phyloP scores from a whole-genome alignment of 2,329 filamentous ascomycete species.

The Trichoderma simmonsii region DNA sequence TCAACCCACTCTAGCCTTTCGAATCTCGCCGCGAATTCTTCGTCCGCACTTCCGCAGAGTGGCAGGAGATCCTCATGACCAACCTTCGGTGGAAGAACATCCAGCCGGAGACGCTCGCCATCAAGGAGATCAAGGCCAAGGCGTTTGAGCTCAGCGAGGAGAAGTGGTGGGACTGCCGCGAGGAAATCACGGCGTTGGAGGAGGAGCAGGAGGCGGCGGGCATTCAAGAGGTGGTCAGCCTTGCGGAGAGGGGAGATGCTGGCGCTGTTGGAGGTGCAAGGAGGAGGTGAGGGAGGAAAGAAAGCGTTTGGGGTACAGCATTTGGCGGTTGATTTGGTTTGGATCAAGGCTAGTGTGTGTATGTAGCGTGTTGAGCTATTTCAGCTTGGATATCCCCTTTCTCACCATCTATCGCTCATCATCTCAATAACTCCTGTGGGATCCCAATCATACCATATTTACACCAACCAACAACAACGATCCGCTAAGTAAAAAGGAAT shows the following conservation, averaged over 20 bases:
- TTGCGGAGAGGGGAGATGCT: constrained; percentile 68
- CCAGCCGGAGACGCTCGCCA: constrained; percentile 62
- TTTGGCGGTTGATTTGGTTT: neutral
- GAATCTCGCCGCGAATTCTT: constrained; percentile 92
- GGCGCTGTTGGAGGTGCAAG: constrained; percentile 36
- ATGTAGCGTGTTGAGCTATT: neutral
- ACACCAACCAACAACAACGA: neutral
- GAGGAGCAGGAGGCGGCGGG: constrained; percentile 95
- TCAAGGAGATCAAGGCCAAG: constrained; percentile 90
- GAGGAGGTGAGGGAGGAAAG: constrained; percentile 27
- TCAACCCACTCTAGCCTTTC: constrained; percentile 62
- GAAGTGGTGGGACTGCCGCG: constrained; percentile 98
- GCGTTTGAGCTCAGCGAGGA: constrained; percentile 90
- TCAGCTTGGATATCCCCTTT: neutral
- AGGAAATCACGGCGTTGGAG: constrained; percentile 87
- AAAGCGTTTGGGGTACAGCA: neutral
- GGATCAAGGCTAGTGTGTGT: neutral
- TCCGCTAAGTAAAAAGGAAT: neutral
- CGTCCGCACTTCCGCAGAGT: constrained; percentile 77
- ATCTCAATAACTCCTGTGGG: neutral
- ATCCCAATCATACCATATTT: neutral
- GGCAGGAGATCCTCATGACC: constrained; percentile 84
- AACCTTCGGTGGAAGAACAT: constrained; percentile 66
- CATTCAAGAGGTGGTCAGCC: constrained; percentile 88
- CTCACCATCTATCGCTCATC: neutral